Evolutionary conservation across 2,329 filamentous ascomycete species (phyloP).

Genomic region (Curvularia verruculosa): DNA sequence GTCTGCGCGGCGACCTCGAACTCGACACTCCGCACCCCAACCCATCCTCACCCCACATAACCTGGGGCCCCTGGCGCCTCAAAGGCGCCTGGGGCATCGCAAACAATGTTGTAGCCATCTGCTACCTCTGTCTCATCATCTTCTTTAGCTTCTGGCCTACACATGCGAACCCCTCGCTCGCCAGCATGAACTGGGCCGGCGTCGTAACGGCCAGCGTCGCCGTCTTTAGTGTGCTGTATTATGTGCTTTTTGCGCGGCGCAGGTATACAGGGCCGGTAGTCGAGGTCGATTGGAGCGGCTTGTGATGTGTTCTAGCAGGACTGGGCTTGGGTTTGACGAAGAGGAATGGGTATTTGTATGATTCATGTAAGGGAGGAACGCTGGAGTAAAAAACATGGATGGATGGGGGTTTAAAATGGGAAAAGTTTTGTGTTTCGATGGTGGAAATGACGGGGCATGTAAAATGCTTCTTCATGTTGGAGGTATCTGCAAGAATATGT

Average conservation of each 20-base stretch:
- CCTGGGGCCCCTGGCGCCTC: constrained; percentile 46
- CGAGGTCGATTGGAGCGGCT: constrained; percentile 35
- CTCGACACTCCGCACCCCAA: neutral
- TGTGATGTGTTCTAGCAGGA: constrained; percentile 12
- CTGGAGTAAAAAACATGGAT: no score
- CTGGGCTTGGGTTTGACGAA: no score
- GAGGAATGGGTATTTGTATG: no score
- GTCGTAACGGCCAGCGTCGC: constrained; percentile 41
- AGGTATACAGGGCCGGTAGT: constrained; percentile 44
- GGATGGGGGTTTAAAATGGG: no score
- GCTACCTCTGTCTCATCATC: constrained; percentile 41
- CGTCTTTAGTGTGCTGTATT: constrained; percentile 41
- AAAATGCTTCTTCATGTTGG: no score
- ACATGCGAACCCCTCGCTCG: constrained; percentile 20
- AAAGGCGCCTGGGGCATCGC: constrained; percentile 35
- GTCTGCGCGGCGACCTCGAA: constrained; percentile 42
- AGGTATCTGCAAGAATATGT: no score
- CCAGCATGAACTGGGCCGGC: constrained; percentile 44
- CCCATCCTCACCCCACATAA: constrained; percentile 17
- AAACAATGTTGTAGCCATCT: constrained; percentile 44
- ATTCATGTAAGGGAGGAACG: no score
- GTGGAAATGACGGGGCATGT: no score
- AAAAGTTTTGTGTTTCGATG: no score
- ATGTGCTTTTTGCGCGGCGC: constrained; percentile 37
- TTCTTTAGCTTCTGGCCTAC: constrained; percentile 48